phyloP scores from a whole-genome alignment of 164 flowering plant genomes.

The Stephania cephalantha region DNA sequence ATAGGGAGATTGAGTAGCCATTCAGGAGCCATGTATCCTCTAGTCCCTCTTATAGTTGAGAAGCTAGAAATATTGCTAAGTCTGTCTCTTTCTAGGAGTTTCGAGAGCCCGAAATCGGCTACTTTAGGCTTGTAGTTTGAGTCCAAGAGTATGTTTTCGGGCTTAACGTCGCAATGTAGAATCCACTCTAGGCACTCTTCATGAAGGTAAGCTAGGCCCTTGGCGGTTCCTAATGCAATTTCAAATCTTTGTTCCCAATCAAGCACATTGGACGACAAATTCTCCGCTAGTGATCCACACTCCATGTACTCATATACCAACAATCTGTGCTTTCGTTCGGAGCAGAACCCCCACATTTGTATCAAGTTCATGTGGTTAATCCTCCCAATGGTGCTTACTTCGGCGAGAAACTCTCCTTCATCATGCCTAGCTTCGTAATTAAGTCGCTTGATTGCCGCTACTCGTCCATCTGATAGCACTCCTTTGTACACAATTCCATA shows the following conservation, averaged over 20 bases:
- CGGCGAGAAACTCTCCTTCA: slow-evolving; percentile 23
- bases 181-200: slow-evolving; percentile 42
- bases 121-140: slow-evolving; percentile 24
- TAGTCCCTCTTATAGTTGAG: slow-evolving; percentile 35
- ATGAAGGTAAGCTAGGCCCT: slow-evolving; percentile 36
- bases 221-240: slow-evolving; percentile 27
- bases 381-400: slow-evolving; percentile 22
- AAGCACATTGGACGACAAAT: slow-evolving; percentile 14
- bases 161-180: slow-evolving; percentile 33
- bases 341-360: slow-evolving; percentile 29
- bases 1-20: slow-evolving; percentile 32
- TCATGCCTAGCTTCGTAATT: slow-evolving; percentile 18
- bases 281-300: slow-evolving; percentile 25
- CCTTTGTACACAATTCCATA: slow-evolving; percentile 28
- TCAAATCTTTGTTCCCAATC: slow-evolving; percentile 20
- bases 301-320: slow-evolving; percentile 35
- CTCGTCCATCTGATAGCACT: slow-evolving; percentile 8
- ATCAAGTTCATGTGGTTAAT: slow-evolving; percentile 35
- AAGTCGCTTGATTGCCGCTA: slow-evolving; percentile 21
- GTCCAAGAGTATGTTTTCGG: slow-evolving; percentile 30
- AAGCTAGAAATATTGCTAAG: slow-evolving; percentile 9
- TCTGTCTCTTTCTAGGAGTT: slow-evolving; percentile 17
- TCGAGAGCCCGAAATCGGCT: slow-evolving; percentile 35
- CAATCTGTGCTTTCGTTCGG: slow-evolving; percentile 21
- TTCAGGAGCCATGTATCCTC: slow-evolving; percentile 48